Base-by-base conservation (phyloP, 2,329 filamentous ascomycete genomes). In the Xylaria sp. region DNA sequence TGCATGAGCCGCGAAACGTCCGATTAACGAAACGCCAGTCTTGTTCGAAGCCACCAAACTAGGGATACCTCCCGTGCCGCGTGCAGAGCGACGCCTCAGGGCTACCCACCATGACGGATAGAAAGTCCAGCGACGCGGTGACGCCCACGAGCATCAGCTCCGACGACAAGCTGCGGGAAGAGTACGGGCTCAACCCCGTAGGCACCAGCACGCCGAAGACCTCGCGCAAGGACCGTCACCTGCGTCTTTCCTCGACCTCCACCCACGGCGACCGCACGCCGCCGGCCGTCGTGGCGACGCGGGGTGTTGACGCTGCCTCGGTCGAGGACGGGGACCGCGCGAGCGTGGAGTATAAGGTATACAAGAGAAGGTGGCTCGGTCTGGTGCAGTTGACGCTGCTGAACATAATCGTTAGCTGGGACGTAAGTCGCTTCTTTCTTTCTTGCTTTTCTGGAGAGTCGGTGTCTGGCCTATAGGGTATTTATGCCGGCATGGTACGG, bases 381-480 rank as follows among this genome's bases (percentile, higher is more conserved):
- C 77, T 99, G 47, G 75, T 83, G 19, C 90, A 96, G 72, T 75
- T 97, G 68, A 88, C 92, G 6, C 74, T 97, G 66, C 78, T 97
- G 74, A 99, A 97, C 70, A 88, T 97, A 51, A 85, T 97, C 56
- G 88, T 96, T 39, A 95, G 90, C 67, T 97, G 93, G 93, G 91
- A 95, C 83, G 91, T 94, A 81, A 80, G 91, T 86, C 39, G 18
- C 1, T 39, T 17, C 42, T 51, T 37, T 18, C 21, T 41, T 34
- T 13, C 4, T 13, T 13, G n/a, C n/a, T n/a, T n/a, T n/a, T n/a
- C n/a, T n/a, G n/a, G n/a, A n/a, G n/a, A n/a, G n/a, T n/a, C n/a
- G n/a, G n/a, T n/a, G n/a, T n/a, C n/a, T 26, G 11, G 24, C 6
- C 24, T 26, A 26, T 26, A n/a, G n/a, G n/a, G n/a, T 26, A 26